phyloP scores from a whole-genome alignment of 176 grass and related monocot genomes.

The Dactylis glomerata region DNA sequence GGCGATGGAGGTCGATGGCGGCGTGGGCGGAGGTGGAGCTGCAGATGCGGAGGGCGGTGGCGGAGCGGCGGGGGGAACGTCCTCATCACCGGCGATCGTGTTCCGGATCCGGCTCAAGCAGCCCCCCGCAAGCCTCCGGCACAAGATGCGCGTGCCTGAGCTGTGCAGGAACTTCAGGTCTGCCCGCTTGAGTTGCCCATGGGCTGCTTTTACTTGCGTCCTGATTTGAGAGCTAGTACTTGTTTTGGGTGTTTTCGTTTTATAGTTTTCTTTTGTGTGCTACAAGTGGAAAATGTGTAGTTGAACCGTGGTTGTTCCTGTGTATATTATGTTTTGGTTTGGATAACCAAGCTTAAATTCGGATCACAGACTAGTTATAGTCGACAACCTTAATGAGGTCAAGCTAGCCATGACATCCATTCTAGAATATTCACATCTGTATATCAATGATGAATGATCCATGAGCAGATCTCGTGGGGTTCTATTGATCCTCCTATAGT shows the following conservation, averaged over 20 bases:
- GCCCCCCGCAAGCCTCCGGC: slow-evolving; percentile 58
- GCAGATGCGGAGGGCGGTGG: slow-evolving; percentile 41
- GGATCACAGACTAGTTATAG: neutral
- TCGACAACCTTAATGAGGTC: neutral
- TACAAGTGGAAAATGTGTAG: neutral
- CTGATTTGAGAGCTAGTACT: neutral
- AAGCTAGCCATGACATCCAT: neutral
- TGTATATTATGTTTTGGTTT: neutral
- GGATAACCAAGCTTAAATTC: neutral
- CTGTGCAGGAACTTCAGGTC: slow-evolving; percentile 98
- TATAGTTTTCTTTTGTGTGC: neutral
- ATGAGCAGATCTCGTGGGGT: neutral
- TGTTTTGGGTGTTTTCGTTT: neutral
- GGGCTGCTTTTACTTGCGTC: neutral
- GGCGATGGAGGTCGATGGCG: slow-evolving; percentile 63
- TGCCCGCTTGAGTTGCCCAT: neutral
- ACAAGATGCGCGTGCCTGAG: slow-evolving; percentile 96
- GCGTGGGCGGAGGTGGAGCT: slow-evolving; percentile 23
- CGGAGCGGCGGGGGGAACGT: slow-evolving; percentile 27
- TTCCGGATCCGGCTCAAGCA: slow-evolving; percentile 96
- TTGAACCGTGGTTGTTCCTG: neutral
- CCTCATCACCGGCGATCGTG: slow-evolving; percentile 62
- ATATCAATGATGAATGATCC: neutral
- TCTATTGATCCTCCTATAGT: neutral
- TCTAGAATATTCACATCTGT: neutral